These are phyloP conservation scores for Cutaneotrichosporon sp. DNA, from an alignment of 1,284 basidiomycete genomes.

Conservation along the genomic window DNA sequence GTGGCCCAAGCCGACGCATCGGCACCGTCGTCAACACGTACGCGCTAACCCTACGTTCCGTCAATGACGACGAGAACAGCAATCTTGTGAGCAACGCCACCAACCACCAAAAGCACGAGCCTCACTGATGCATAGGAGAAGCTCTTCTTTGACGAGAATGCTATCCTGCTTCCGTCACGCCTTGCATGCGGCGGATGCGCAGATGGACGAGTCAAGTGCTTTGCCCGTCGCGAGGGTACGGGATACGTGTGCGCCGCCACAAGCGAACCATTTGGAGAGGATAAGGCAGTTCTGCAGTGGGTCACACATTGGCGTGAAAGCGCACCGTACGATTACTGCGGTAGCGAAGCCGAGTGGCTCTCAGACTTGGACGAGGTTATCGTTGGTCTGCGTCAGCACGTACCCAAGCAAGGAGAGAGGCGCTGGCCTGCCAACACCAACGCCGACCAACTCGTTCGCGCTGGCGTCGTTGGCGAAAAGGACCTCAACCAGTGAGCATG, in stretches of 20 bases:
- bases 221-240: background rate
- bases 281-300: background rate
- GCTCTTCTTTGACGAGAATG: slow-evolving; percentile 8
- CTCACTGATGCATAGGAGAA: slow-evolving; percentile 2
- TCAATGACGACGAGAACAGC: background rate
- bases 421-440: background rate
- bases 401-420: background rate
- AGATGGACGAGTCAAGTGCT: background rate
- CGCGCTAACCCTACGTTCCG: background rate
- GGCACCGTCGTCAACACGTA: slow-evolving; percentile 7
- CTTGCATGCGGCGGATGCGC: background rate
- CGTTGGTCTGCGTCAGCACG: background rate
- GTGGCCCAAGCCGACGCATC: slow-evolving; percentile 3
- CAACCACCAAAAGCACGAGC: background rate
- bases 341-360: slow-evolving; percentile 5
- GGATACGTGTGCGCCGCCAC: background rate
- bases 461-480: background rate
- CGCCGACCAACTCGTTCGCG: slow-evolving; percentile 1
- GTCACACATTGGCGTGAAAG: slow-evolving; percentile 1
- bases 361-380: slow-evolving; percentile 1
- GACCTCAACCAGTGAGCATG: slow-evolving; percentile 3
- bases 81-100: slow-evolving; percentile 1
- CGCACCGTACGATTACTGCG: background rate
- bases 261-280: background rate
- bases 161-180: slow-evolving; percentile 1